phyloP scores from a whole-genome alignment of 768 basidiomycete species.

The Melanogaster broomeanus region DNA sequence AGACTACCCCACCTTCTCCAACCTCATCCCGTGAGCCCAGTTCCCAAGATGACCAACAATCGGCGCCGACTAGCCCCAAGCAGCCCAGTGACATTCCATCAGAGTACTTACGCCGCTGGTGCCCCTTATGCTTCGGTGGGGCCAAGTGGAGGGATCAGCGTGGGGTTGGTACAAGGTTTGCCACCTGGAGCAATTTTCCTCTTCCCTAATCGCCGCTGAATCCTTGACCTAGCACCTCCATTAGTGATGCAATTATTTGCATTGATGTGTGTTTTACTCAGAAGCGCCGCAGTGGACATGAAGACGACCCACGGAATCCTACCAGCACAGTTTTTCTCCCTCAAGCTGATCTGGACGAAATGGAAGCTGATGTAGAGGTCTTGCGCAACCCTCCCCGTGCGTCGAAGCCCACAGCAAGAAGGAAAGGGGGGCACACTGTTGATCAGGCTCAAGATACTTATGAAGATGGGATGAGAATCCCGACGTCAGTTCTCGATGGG shows the following conservation, averaged over 20 bases:
- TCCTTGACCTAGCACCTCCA: neutral
- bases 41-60: neutral
- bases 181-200: neutral
- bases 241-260: conserved; percentile 30
- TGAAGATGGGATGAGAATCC: conserved; percentile 27
- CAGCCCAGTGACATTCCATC: too few relatives aligned
- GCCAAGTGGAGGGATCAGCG: neutral
- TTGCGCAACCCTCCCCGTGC: too few relatives aligned
- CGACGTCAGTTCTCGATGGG: conserved; percentile 30
- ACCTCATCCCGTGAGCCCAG: neutral
- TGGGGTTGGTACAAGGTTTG: conserved; percentile 1
- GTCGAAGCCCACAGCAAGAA: too few relatives aligned
- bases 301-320: too few relatives aligned
- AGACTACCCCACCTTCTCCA: too few relatives aligned
- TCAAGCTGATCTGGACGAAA: too few relatives aligned
- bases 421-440: neutral
- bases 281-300: conserved; percentile 19
- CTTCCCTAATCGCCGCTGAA: neutral
- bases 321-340: too few relatives aligned
- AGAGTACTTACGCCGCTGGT: conserved; percentile 8
- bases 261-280: conserved; percentile 39
- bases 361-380: too few relatives aligned
- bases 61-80: neutral
- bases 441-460: conserved; percentile 1
- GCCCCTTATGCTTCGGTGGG: conserved; percentile 30